Evolutionary conservation across 169 alveolate species (phyloP).

Genomic region (Eimeria acervulina): DNA sequence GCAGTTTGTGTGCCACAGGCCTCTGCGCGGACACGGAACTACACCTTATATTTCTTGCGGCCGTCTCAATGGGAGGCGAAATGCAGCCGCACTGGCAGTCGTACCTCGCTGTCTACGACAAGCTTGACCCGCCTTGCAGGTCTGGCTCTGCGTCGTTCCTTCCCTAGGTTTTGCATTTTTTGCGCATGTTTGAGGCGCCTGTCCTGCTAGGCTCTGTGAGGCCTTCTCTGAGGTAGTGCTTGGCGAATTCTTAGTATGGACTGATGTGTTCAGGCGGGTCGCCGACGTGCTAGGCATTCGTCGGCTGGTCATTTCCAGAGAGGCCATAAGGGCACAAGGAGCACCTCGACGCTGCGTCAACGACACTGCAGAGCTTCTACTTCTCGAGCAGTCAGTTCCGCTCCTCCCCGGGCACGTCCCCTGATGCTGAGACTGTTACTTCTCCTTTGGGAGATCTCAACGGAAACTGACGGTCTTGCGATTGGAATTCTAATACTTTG

Average conservation of each 20-base stretch:
- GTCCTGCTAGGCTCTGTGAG: not conserved
- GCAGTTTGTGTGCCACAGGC: constrained; percentile 39
- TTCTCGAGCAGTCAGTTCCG: constrained; percentile 31
- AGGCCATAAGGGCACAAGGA: constrained; percentile 55
- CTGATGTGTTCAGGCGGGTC: constrained; percentile 38
- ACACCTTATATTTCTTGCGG: constrained; percentile 63
- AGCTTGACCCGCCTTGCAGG: constrained; percentile 52
- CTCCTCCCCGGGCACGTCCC: not conserved
- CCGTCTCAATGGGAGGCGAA: constrained; percentile 59
- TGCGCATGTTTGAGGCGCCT: not conserved
- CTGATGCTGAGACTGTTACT: not conserved
- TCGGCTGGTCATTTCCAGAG: constrained; percentile 59
- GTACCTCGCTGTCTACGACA: constrained; percentile 62
- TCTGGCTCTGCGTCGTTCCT: not conserved
- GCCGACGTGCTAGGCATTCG: constrained; percentile 68
- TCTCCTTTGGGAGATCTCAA: not conserved
- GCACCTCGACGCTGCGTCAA: constrained; percentile 55
- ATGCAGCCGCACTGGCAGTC: constrained; percentile 70
- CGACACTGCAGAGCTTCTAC: constrained; percentile 59
- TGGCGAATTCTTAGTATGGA: not conserved
- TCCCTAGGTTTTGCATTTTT: too few relatives aligned
- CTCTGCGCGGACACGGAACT: constrained; percentile 68
- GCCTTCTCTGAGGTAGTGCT: not conserved
- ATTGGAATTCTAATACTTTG: not conserved
- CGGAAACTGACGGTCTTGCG: not conserved